phyloP scores from a whole-genome alignment of 768 basidiomycete species.

The Pisolithus sp. region DNA sequence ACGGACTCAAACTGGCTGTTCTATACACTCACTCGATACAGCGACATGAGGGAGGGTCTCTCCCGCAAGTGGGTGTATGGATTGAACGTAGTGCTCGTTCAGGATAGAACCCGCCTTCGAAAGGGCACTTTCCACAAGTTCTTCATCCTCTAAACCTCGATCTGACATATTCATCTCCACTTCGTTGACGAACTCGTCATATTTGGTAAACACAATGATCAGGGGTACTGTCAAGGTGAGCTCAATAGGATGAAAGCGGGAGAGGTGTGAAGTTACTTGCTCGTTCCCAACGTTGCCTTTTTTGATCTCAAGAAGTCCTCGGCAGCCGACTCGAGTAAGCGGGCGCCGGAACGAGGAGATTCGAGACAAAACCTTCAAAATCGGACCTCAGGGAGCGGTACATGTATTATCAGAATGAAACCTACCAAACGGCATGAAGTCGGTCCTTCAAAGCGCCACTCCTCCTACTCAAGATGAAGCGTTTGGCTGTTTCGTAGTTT shows the following conservation, averaged over 20 bases:
- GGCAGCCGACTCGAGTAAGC: slow-evolving; percentile 1
- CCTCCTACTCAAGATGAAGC: slow-evolving; percentile 4
- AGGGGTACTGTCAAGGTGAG: background rate
- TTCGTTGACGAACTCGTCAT: background rate
- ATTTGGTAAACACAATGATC: slow-evolving; percentile 4
- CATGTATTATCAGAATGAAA: background rate
- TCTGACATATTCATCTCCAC: background rate
- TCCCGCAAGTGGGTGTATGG: background rate
- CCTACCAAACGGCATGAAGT: slow-evolving; percentile 11
- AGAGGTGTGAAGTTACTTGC: background rate
- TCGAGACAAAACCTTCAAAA: slow-evolving; percentile 1
- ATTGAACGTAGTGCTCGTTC: background rate
- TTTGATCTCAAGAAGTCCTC: background rate
- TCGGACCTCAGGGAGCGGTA: background rate
- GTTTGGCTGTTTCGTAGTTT: slow-evolving; percentile 1
- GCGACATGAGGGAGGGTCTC: background rate
- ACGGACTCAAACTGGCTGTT: background rate
- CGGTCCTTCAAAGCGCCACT: slow-evolving; percentile 2
- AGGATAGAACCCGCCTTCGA: background rate
- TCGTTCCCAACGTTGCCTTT: background rate
- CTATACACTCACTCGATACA: slow-evolving; percentile 1
- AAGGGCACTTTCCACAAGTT: background rate
- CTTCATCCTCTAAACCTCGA: background rate
- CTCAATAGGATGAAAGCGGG: background rate
- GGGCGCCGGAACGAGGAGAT: background rate